Percentiles rank a stretch among this genome's conserved stretches.
These are phyloP conservation scores for Brasilioporus rufonigricans DNA, from an alignment of 768 basidiomycete species.

Conservation along the genomic window DNA sequence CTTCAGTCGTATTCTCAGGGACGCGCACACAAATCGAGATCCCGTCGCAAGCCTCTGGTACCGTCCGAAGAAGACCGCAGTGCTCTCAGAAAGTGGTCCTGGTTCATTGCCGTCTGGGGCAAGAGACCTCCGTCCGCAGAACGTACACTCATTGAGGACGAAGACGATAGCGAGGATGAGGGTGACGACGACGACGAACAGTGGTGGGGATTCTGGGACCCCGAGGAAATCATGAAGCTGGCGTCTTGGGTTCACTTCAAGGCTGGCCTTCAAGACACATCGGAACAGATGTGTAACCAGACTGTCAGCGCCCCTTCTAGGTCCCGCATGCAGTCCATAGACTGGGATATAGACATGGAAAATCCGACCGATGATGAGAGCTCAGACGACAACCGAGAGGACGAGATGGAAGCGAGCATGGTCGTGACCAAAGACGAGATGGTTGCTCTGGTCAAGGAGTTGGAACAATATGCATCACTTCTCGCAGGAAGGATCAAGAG, in stretches of 20 bases:
- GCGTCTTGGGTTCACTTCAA: constrained; percentile 63
- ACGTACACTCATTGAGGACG: constrained; percentile 24
- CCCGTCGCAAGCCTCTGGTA: constrained; percentile 37
- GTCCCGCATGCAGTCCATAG: background rate
- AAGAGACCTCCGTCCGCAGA: constrained; percentile 40
- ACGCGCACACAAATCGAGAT: constrained; percentile 34
- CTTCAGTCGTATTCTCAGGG: constrained; percentile 26
- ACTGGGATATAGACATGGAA: constrained; percentile 22
- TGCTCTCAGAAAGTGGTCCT: constrained; percentile 61
- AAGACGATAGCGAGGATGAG: constrained; percentile 25
- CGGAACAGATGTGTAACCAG: constrained; percentile 7
- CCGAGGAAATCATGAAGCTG: constrained; percentile 60
- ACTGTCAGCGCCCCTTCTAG: background rate
- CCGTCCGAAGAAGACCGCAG: constrained; percentile 49
- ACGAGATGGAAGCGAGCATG: background rate
- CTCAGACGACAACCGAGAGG: constrained; percentile 3
- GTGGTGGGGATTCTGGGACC: constrained; percentile 81
- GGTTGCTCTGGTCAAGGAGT: constrained; percentile 45
- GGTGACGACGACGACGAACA: constrained; percentile 39
- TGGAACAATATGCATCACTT: constrained; percentile 59
- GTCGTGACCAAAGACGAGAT: constrained; percentile 35
- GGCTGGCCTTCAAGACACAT: constrained; percentile 36
- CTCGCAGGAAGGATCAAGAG: constrained; percentile 55
- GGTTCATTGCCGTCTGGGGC: constrained; percentile 79
- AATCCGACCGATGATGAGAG: constrained; percentile 10